Evolutionary conservation across 202 grass and related monocot genomes (phyloP).

Genomic region (Tripidium arundinaceum): DNA sequence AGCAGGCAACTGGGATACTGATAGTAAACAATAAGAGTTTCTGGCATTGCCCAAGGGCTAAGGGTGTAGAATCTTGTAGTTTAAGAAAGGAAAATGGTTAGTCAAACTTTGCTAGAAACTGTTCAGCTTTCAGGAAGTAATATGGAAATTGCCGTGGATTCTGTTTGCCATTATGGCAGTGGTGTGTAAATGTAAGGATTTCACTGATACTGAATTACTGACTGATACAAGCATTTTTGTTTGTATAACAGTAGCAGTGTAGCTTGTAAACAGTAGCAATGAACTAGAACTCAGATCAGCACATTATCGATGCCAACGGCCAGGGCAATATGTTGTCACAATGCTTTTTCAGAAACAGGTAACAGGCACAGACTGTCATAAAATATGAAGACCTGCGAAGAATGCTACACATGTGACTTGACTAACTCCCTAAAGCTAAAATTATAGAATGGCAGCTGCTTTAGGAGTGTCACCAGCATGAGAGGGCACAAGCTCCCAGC

Average conservation of each 20-base stretch:
- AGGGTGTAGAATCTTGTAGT: neutral
- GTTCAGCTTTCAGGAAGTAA: slow-evolving; percentile 21
- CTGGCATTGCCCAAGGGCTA: neutral
- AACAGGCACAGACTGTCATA: neutral
- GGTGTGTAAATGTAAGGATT: neutral
- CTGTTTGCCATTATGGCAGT: neutral
- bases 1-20: neutral
- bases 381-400: neutral
- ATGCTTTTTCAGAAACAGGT: neutral
- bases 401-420: slow-evolving; percentile 21
- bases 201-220: neutral
- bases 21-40: neutral
- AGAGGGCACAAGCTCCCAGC: neutral
- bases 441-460: slow-evolving; percentile 1
- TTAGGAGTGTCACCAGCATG: neutral
- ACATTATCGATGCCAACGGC: neutral
- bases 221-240: neutral
- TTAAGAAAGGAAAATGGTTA: neutral
- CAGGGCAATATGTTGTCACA: neutral
- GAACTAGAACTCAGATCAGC: slow-evolving; percentile 1
- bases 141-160: neutral
- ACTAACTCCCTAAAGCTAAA: slow-evolving; percentile 20
- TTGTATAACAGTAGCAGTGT: neutral
- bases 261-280: neutral
- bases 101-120: neutral